phyloP scores from a whole-genome alignment of 768 basidiomycete genomes.

The Rhodotorula paludigena region DNA sequence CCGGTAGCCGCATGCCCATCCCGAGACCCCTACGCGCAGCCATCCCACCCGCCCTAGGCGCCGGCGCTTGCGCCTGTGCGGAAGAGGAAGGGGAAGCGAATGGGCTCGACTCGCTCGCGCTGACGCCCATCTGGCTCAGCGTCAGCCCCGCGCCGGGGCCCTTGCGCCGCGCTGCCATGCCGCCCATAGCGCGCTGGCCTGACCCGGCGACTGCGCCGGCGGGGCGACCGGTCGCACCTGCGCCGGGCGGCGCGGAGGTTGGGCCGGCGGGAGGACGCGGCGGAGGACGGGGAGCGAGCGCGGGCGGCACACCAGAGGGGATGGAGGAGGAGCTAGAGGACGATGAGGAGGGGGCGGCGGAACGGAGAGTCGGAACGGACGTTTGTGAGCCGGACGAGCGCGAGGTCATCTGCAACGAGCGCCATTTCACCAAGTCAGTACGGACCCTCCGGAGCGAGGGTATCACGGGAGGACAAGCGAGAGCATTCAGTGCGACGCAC shows the following conservation, averaged over 20 bases:
- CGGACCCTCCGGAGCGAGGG: slow-evolving; percentile 5
- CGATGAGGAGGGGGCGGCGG: slow-evolving; percentile 48
- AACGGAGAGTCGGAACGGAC: background rate
- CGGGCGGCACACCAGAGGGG: too few species aligned
- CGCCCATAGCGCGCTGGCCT: slow-evolving; percentile 42
- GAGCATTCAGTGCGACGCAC: slow-evolving; percentile 54
- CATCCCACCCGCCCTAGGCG: background rate
- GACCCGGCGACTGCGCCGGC: slow-evolving; percentile 51
- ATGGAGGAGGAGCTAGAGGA: slow-evolving; percentile 43
- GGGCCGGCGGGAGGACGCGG: slow-evolving; percentile 49
- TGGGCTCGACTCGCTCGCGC: background rate
- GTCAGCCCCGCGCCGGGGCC: slow-evolving; percentile 26
- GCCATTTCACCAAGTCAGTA: background rate
- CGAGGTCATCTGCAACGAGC: background rate
- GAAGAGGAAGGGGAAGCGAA: too few species aligned
- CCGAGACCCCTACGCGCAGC: slow-evolving; percentile 37
- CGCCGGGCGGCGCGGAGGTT: slow-evolving; percentile 42
- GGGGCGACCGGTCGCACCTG: slow-evolving; percentile 26
- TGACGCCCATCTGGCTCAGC: slow-evolving; percentile 13
- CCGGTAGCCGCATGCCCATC: slow-evolving; percentile 55
- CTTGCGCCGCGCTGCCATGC: slow-evolving; percentile 51
- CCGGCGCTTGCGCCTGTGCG: too few species aligned
- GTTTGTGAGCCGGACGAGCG: background rate
- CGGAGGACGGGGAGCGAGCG: slow-evolving; percentile 47
- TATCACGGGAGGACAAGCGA: background rate